phyloP scores from a whole-genome alignment of 2,329 filamentous ascomycete genomes.

The Pestalotiopsis sp. region DNA sequence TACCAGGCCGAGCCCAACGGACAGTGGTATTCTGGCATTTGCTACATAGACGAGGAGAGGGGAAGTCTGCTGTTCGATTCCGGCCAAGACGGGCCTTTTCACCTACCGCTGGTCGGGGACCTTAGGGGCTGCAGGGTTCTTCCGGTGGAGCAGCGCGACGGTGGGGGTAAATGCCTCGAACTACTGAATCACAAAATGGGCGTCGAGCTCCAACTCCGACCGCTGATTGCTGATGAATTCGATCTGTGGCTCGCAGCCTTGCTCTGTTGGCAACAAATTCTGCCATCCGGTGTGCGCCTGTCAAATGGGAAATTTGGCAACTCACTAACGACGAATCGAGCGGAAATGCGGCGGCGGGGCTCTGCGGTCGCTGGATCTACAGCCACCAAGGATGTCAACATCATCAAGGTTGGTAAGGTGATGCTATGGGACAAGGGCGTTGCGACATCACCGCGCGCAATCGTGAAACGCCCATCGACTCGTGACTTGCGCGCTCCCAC shows the following conservation, averaged over 20 bases:
- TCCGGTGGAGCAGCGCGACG: constrained; percentile 50
- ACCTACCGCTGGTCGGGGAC: constrained; percentile 70
- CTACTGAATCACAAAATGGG: constrained; percentile 56
- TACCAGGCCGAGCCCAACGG: constrained; percentile 66
- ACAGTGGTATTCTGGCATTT: constrained; percentile 71
- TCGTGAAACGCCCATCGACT: constrained; percentile 60
- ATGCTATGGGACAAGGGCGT: constrained; percentile 85
- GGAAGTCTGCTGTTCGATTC: constrained; percentile 77
- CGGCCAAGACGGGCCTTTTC: constrained; percentile 65
- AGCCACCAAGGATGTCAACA: constrained; percentile 67
- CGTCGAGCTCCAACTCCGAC: constrained; percentile 66
- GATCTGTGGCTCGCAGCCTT: constrained; percentile 82
- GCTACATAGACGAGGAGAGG: constrained; percentile 76
- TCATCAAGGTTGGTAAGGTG: constrained; percentile 94
- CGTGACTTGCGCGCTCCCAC: constrained; percentile 55
- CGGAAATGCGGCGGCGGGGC: constrained; percentile 45
- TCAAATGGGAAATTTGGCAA: constrained; percentile 42
- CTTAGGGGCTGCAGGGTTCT: constrained; percentile 74
- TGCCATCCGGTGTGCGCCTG: constrained; percentile 59
- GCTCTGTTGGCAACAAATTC: constrained; percentile 79
- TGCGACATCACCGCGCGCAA: constrained; percentile 55
- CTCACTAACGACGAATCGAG: constrained; percentile 38
- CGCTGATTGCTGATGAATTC: constrained; percentile 65
- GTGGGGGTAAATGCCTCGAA: constrained; percentile 53
- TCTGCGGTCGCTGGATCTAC: constrained; percentile 37